Conservation (phyloP, 495 filamentous ascomycete species). For the Talaromyces adpressus region DNA sequence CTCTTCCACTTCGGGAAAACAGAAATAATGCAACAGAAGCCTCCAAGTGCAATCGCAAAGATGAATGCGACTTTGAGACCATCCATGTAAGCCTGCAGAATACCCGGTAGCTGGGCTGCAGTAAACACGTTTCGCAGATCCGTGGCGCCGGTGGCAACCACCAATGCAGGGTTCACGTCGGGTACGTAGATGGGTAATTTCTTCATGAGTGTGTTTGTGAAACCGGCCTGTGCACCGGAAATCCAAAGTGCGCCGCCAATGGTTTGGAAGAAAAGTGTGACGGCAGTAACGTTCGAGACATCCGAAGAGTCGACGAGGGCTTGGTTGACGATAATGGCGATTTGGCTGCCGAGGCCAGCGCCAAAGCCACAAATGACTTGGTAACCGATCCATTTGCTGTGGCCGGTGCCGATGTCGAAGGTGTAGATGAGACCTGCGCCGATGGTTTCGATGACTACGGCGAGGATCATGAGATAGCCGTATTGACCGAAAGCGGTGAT, state of each 20-base stretch:
- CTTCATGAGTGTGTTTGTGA: conserved; percentile 33
- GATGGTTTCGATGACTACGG: conserved; percentile 44
- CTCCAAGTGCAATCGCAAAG: conserved; percentile 13
- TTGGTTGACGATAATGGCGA: conserved; percentile 27
- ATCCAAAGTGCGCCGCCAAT: conserved; percentile 43
- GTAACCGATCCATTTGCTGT: conserved; percentile 32
- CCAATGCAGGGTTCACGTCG: conserved; percentile 26
- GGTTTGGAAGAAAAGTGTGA: conserved; percentile 21
- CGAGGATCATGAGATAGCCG: conserved; percentile 46
- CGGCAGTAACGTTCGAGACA: conserved; percentile 15
- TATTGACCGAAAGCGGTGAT: conserved; percentile 55
- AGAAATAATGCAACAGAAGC: conserved; percentile 8
- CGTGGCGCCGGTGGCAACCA: conserved; percentile 45
- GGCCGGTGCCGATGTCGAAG: conserved; percentile 15
- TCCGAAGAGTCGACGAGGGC: conserved; percentile 15
- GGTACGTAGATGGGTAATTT: conserved; percentile 29
- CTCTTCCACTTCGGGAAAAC: conserved; percentile 7
- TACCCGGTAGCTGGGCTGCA: conserved; percentile 31
- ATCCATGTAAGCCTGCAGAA: conserved; percentile 51
- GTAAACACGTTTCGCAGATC: conserved; percentile 40
- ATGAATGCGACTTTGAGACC: conserved; percentile 41
- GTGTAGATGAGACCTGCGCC: conserved; percentile 47
- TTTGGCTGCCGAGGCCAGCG: conserved; percentile 22
- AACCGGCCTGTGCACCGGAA: conserved; percentile 38
- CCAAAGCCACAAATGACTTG: conserved; percentile 29